Conservation (phyloP, 768 basidiomycete genomes). For the Naganishia vishniacii region DNA sequence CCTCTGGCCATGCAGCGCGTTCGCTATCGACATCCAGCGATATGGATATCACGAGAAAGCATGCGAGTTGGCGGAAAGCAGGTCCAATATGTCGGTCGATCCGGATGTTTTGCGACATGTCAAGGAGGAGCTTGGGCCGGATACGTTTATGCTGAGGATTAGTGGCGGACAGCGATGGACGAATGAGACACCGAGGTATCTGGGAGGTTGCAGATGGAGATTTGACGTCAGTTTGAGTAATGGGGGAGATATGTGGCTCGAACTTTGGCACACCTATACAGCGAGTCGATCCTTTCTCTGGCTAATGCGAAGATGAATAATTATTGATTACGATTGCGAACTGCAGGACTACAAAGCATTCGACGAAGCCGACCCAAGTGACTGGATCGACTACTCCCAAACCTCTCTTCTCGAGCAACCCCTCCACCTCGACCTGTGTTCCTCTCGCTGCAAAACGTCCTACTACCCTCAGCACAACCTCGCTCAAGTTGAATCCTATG, state of each 20-base stretch:
- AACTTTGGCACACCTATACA: constrained; percentile 22
- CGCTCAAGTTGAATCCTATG: not conserved
- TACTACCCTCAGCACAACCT: constrained; percentile 12
- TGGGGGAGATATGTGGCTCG: constrained; percentile 24
- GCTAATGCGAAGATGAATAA: too few species aligned
- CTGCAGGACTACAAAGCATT: constrained; percentile 21
- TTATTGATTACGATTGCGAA: not conserved
- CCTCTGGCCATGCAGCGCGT: not conserved
- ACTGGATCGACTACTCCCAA: constrained; percentile 12
- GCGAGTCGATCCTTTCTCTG: constrained; percentile 8
- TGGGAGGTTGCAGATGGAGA: constrained; percentile 22
- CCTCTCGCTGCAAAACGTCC: constrained; percentile 15
- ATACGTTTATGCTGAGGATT: constrained; percentile 21
- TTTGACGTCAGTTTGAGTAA: constrained; percentile 28
- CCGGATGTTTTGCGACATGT: not conserved
- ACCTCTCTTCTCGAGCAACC: constrained; percentile 15
- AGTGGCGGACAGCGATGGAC: constrained; percentile 26
- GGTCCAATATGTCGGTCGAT: constrained; percentile 3
- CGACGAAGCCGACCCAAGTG: constrained; percentile 16
- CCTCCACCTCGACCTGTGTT: constrained; percentile 12
- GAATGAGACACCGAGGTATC: constrained; percentile 18
- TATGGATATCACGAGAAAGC: not conserved
- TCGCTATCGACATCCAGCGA: not conserved
- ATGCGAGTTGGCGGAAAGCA: constrained; percentile 1
- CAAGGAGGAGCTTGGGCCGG: constrained; percentile 21